Evolutionary conservation across 1,284 basidiomycete species (phyloP).

Genomic region (Peniophora sp.): DNA sequence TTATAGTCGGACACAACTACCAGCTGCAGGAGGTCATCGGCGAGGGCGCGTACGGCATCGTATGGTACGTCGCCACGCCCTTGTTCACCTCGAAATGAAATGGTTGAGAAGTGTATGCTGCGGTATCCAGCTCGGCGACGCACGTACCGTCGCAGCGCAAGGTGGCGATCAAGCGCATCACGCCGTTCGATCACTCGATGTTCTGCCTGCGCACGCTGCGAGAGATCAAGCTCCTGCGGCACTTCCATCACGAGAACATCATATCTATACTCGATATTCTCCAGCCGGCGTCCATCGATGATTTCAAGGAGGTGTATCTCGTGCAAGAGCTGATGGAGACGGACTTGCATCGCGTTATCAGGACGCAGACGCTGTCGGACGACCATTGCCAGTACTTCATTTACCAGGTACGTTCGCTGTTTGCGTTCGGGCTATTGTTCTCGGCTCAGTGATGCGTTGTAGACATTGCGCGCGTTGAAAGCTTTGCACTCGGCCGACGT

Average conservation of each 20-base stretch:
- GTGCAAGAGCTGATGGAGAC: constrained; percentile 92
- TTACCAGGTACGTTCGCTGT: constrained; percentile 58
- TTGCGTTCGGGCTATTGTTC: constrained; percentile 1
- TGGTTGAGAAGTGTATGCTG: too few species aligned
- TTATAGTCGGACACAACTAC: constrained; percentile 59
- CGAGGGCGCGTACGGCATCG: constrained; percentile 78
- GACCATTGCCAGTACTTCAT: constrained; percentile 95
- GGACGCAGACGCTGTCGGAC: constrained; percentile 78
- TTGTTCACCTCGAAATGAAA: not conserved
- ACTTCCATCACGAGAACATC: constrained; percentile 76
- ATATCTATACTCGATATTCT: constrained; percentile 83
- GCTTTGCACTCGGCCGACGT: constrained; percentile 89
- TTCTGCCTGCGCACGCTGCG: constrained; percentile 82
- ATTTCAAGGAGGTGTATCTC: constrained; percentile 76
- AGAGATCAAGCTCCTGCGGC: constrained; percentile 80
- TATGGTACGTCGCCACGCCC: constrained; percentile 34
- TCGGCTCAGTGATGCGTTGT: constrained; percentile 5
- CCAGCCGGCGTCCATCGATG: constrained; percentile 47
- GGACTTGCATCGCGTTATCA: constrained; percentile 82
- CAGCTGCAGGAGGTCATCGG: constrained; percentile 75
- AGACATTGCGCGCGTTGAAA: constrained; percentile 87
- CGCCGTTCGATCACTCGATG: constrained; percentile 85
- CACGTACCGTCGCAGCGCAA: constrained; percentile 57
- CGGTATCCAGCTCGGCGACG: constrained; percentile 48
- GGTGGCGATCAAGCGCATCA: constrained; percentile 77